Evolutionary conservation across 2,329 filamentous ascomycete species (phyloP).

Genomic region (Albifimbria verrucaria): DNA sequence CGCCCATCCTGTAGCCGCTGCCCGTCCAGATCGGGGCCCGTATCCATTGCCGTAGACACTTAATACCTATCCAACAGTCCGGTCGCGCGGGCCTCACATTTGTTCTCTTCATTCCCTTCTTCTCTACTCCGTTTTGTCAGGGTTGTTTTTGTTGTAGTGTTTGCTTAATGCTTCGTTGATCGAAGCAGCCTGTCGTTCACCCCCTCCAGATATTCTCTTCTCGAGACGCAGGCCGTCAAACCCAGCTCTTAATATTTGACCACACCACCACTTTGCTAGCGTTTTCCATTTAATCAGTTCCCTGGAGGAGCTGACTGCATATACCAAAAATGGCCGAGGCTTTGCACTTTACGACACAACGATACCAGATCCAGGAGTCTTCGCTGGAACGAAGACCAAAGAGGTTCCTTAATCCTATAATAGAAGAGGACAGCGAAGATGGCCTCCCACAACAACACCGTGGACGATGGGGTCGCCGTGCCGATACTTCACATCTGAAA

Average conservation of each 20-base stretch:
- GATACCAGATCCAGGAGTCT: constrained; percentile 45
- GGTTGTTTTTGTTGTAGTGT: constrained; percentile 20
- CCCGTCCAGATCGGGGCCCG: constrained; percentile 4
- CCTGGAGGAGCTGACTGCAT: constrained; percentile 19
- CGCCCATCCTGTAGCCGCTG: constrained; percentile 23
- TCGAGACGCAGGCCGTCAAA: constrained; percentile 35
- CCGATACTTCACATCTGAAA: constrained; percentile 40
- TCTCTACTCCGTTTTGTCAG: constrained; percentile 25
- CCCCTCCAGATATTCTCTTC: constrained; percentile 9
- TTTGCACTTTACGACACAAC: constrained; percentile 15
- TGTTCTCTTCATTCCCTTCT: constrained; percentile 31
- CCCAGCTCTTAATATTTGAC: constrained; percentile 15
- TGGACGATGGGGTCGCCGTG: constrained; percentile 14
- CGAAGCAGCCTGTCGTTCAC: constrained; percentile 40
- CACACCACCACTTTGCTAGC: constrained; percentile 16
- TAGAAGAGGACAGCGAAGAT: constrained; percentile 52
- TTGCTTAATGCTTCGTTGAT: constrained; percentile 38
- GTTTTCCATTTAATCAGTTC: constrained; percentile 4
- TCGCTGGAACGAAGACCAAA: constrained; percentile 54
- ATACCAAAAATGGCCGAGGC: constrained; percentile 45
- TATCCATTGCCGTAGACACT: background rate
- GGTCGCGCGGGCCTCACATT: constrained; percentile 16
- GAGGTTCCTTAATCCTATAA: constrained; percentile 62
- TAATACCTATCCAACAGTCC: background rate
- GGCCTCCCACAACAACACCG: constrained; percentile 13